A percentile compares a stretch with the other conserved stretches of the same genome.
Evolutionary conservation across 148 eudicot species (phyloP).

Genomic region (Cornus kousa): DNA sequence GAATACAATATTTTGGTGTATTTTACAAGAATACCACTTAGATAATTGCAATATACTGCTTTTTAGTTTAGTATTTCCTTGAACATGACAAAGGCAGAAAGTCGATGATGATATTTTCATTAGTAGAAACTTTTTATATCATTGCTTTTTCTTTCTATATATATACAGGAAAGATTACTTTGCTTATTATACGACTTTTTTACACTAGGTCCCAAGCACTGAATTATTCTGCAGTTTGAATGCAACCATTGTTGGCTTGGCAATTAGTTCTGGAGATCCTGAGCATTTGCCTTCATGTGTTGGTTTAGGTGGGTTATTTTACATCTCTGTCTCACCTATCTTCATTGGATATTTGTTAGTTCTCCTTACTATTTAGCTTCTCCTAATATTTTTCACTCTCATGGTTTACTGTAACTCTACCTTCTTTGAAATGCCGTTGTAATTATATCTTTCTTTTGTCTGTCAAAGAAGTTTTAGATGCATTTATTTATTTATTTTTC

Average conservation of each 20-base stretch:
- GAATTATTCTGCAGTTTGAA: slow-evolving; percentile 76
- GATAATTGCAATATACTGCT: not conserved
- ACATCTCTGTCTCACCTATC: not conserved
- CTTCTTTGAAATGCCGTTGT: not conserved
- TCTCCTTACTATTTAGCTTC: not conserved
- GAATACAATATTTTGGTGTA: not conserved
- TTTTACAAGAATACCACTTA: not conserved
- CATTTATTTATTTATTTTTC: too few relatives aligned
- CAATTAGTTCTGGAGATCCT: slow-evolving; percentile 47
- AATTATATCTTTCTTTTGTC: not conserved
- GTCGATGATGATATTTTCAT: not conserved
- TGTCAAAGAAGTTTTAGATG: not conserved
- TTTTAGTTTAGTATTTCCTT: not conserved
- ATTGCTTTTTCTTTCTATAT: not conserved
- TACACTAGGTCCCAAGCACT: slow-evolving; percentile 50
- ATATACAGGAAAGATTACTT: not conserved
- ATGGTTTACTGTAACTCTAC: not conserved
- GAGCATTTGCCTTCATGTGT: slow-evolving; percentile 59
- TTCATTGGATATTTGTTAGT: not conserved
- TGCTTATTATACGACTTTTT: slow-evolving; percentile 9
- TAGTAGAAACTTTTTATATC: not conserved
- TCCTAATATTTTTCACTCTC: not conserved
- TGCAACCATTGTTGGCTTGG: slow-evolving; percentile 82
- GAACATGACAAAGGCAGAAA: slow-evolving; percentile 5
- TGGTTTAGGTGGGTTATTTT: slow-evolving; percentile 67